These are phyloP conservation scores for Fragilaria crotonensis DNA, from an alignment of 108 stramenopile genomes.

Conservation along the genomic window DNA sequence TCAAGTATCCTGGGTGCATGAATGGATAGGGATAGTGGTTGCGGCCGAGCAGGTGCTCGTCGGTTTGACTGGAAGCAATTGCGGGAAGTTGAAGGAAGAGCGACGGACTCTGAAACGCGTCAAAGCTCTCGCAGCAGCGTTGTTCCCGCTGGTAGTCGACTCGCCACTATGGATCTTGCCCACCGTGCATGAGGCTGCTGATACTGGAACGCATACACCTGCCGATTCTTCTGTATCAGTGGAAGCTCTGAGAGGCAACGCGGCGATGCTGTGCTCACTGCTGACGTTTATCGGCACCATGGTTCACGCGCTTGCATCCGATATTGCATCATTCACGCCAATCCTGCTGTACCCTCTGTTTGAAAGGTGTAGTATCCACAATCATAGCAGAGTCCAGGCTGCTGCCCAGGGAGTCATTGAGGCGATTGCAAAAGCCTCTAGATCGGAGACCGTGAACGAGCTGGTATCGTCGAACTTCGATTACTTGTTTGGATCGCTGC, in stretches of 20 bases:
- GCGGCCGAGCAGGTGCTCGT: slow-evolving; percentile 1
- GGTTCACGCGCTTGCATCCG: slow-evolving; percentile 12
- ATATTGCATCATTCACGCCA: slow-evolving; percentile 15
- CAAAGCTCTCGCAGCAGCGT: neutral
- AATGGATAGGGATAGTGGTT: slow-evolving; percentile 4
- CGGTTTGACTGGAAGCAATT: neutral
- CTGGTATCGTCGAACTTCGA: slow-evolving; percentile 33
- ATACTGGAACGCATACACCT: neutral
- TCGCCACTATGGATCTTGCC: slow-evolving; percentile 5
- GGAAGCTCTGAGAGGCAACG: slow-evolving; percentile 28
- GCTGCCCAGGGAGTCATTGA: slow-evolving; percentile 13
- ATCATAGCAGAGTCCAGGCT: slow-evolving; percentile 29
- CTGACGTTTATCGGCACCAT: slow-evolving; percentile 26
- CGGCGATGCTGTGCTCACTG: slow-evolving; percentile 24
- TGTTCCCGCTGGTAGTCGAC: slow-evolving; percentile 1
- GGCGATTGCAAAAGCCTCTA: slow-evolving; percentile 12
- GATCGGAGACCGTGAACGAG: slow-evolving; percentile 8
- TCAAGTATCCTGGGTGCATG: slow-evolving; percentile 4
- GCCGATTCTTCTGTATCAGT: slow-evolving; percentile 6
- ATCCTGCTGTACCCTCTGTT: slow-evolving; percentile 32
- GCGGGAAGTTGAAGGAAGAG: neutral
- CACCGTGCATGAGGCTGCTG: neutral
- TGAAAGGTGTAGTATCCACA: slow-evolving; percentile 25
- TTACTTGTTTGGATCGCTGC: slow-evolving; percentile 26
- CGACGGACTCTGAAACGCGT: neutral